Percentiles rank a stretch among this genome's conserved stretches.
phyloP scores from a whole-genome alignment of 2,329 filamentous ascomycete genomes.

The Arachnopeziza araneosa region DNA sequence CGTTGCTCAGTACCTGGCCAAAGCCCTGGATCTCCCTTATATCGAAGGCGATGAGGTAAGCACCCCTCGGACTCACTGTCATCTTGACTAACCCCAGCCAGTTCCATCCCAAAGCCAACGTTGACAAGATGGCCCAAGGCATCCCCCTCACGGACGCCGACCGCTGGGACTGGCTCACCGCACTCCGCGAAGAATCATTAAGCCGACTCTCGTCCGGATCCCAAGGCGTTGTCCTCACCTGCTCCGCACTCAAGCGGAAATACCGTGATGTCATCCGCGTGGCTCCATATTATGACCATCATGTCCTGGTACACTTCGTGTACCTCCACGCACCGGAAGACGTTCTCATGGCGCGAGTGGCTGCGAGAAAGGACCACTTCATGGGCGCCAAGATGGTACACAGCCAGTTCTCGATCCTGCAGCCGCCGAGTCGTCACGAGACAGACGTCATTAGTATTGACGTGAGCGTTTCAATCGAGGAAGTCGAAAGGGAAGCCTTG shows the following conservation, averaged over 20 bases:
- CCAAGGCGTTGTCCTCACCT: slow-evolving; percentile 85
- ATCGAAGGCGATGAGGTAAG: slow-evolving; percentile 74
- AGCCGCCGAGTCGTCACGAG: slow-evolving; percentile 68
- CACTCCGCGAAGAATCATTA: slow-evolving; percentile 64
- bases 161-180: slow-evolving; percentile 94
- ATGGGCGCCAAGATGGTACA: slow-evolving; percentile 96
- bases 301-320: slow-evolving; percentile 82
- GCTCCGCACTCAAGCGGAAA: slow-evolving; percentile 92
- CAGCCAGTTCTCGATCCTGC: slow-evolving; percentile 84
- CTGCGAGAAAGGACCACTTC: slow-evolving; percentile 74
- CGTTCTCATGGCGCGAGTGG: slow-evolving; percentile 70
- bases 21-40: slow-evolving; percentile 60
- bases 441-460: slow-evolving; percentile 68
- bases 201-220: slow-evolving; percentile 47
- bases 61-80: slow-evolving; percentile 12
- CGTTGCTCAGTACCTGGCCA: slow-evolving; percentile 60
- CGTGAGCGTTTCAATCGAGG: slow-evolving; percentile 51
- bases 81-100: slow-evolving; percentile 29
- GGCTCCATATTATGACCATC: slow-evolving; percentile 67
- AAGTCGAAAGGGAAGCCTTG: slow-evolving; percentile 57
- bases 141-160: slow-evolving; percentile 86
- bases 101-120: slow-evolving; percentile 74
- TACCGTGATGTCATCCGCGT: slow-evolving; percentile 90
- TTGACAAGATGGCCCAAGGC: slow-evolving; percentile 84
- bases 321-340: slow-evolving; percentile 78